Percentiles rank a stretch among this genome's conserved stretches.
These are phyloP conservation scores for Termitomyces sp. DNA, from an alignment of 768 basidiomycete species.

Conservation along the genomic window DNA sequence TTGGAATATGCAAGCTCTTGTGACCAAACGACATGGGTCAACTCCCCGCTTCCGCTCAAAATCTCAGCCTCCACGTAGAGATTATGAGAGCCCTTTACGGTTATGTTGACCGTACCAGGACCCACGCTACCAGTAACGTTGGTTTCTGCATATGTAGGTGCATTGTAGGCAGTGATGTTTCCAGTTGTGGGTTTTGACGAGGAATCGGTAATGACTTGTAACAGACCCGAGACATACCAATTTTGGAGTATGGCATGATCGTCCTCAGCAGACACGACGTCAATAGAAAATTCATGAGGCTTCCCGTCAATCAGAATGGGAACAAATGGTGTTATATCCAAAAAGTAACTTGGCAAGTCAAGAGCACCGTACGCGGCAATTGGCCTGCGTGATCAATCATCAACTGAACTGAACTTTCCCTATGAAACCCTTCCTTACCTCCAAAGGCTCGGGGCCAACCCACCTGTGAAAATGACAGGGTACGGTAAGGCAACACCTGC, in stretches of 20 bases:
- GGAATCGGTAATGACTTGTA: slow-evolving; percentile 66
- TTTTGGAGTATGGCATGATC: slow-evolving; percentile 65
- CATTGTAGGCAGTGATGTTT: slow-evolving; percentile 54
- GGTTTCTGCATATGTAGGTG: slow-evolving; percentile 49
- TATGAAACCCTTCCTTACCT: slow-evolving; percentile 29
- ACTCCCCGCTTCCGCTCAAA: slow-evolving; percentile 52
- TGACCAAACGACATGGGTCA: slow-evolving; percentile 50
- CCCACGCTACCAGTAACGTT: slow-evolving; percentile 37
- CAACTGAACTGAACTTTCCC: not conserved
- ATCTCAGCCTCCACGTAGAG: slow-evolving; percentile 61
- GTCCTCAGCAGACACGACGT: slow-evolving; percentile 65
- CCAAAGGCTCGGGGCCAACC: slow-evolving; percentile 67
- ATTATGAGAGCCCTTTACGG: slow-evolving; percentile 52
- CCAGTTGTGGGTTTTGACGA: slow-evolving; percentile 64
- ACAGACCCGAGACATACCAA: slow-evolving; percentile 70
- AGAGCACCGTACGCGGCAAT: slow-evolving; percentile 74
- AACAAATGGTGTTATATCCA: slow-evolving; percentile 76
- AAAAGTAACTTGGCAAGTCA: slow-evolving; percentile 71
- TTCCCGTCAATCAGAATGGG: slow-evolving; percentile 62
- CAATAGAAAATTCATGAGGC: slow-evolving; percentile 67
- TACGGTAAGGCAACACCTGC: slow-evolving; percentile 47
- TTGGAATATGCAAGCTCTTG: slow-evolving; percentile 61
- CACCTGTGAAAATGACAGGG: slow-evolving; percentile 70
- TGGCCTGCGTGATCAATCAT: slow-evolving; percentile 33
- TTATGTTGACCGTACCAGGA: slow-evolving; percentile 50